Evolutionary conservation across 441 rosid genomes (phyloP).

Genomic region (Rhodomyrtus psidioides): DNA sequence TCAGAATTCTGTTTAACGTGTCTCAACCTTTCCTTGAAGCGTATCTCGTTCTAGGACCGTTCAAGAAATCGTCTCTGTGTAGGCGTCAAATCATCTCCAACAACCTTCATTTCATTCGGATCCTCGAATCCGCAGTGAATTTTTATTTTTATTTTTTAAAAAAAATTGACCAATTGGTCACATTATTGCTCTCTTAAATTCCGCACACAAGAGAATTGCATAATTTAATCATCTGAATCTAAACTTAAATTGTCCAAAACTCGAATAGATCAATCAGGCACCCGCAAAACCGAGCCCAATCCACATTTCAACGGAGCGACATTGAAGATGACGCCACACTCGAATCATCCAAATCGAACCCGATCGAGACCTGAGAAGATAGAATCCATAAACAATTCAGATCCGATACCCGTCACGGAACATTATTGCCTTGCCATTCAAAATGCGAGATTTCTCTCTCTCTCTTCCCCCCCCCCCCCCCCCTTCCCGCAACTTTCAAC

Average conservation of each 20-base stretch:
- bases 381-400: not conserved
- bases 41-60: not conserved
- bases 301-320: not conserved
- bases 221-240: not conserved
- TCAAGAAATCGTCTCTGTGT: not conserved
- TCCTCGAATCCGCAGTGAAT: not conserved
- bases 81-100: not conserved
- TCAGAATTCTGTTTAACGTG: not conserved
- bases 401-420: not conserved
- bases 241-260: not conserved
- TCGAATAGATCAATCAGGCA: not conserved
- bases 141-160: too few relatives aligned
- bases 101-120: fast-evolving
- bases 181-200: not conserved
- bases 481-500: not conserved
- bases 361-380: not conserved
- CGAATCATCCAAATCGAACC: not conserved
- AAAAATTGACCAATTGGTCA: not conserved
- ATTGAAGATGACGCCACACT: not conserved
- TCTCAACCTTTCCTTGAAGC: not conserved
- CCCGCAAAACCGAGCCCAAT: fast-evolving
- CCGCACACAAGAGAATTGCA: not conserved
- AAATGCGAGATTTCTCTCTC: not conserved
- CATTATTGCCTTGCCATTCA: not conserved
- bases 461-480: not conserved